Conservation (phyloP, 2,329 filamentous ascomycete genomes). For the Claviceps africana region DNA sequence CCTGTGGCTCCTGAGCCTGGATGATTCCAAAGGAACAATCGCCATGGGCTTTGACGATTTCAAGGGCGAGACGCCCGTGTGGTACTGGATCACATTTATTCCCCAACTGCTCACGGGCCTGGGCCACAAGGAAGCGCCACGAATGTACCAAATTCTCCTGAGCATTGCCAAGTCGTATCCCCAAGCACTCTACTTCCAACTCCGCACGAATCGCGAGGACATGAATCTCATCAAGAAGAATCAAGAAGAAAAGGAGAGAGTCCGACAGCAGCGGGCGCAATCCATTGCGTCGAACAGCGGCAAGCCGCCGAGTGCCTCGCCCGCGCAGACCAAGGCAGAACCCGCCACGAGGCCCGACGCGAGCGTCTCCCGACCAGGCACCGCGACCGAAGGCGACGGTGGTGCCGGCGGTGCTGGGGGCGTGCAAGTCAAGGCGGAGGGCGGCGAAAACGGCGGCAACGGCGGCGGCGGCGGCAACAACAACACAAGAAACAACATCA, state of each 20-base stretch:
- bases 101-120: slow-evolving; percentile 88
- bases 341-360: slow-evolving; percentile 21
- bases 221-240: slow-evolving; percentile 84
- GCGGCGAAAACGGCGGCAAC: slow-evolving; percentile 15
- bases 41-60: slow-evolving; percentile 84
- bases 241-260: slow-evolving; percentile 60
- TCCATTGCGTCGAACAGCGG: slow-evolving; percentile 30
- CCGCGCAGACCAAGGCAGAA: slow-evolving; percentile 40
- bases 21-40: slow-evolving; percentile 73
- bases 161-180: slow-evolving; percentile 95
- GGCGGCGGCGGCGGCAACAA: neutral
- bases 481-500: slow-evolving; percentile 17
- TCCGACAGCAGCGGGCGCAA: slow-evolving; percentile 35
- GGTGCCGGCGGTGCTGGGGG: slow-evolving; percentile 8
- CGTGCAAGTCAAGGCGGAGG: slow-evolving; percentile 30
- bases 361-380: slow-evolving; percentile 32
- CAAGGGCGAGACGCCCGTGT: slow-evolving; percentile 92
- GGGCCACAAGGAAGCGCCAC: slow-evolving; percentile 77
- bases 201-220: slow-evolving; percentile 87
- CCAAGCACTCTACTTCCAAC: slow-evolving; percentile 88
- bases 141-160: slow-evolving; percentile 72
- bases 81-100: slow-evolving; percentile 99
- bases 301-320: slow-evolving; percentile 25
- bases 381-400: slow-evolving; percentile 34
- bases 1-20: slow-evolving; percentile 86